Base-by-base conservation (phyloP, 2,329 filamentous ascomycete genomes). In the Botrytis sinoallii region DNA sequence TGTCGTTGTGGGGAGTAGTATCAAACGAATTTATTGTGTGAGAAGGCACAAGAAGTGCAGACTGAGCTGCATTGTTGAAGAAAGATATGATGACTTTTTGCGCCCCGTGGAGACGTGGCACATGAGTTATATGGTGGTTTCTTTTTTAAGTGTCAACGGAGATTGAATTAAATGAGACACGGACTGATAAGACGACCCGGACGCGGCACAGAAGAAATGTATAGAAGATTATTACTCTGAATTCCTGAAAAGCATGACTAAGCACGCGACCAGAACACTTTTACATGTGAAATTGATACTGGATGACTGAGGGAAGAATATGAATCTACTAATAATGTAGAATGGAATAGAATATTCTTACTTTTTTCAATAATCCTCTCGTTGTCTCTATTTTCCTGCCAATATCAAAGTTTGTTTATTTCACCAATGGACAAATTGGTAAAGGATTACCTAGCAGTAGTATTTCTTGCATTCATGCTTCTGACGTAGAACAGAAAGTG, bases 11-110 rank as follows among this genome's bases (percentile, higher is more conserved):
- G 74, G 77, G 75, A 77, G 74, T 78, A 70, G 76, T 73, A 68
- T 73, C 74, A 75, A 79, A 77, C 76, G 79, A 78, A 73, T 84
- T 82, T 87, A 86, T 83, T 80, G 86, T 82, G 87, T 90, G 88
- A 88, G 90, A 86, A 81, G 83, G 86, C 85, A 82, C 78, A 79
- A 79, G 77, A 76, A 79, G 80, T 79, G 86, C 85, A 86, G 88
- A 88, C 85, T 87, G 87, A 85, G 84, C 88, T 84, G 86, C 88
- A 90, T 90, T 79, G 81, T 85, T 83, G 78, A 76, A 78, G 79
- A 74, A 77, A 79, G 77, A 74, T 78, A 81, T 81, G 78, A 74
- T 81, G 77, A 68, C 72, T 77, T 73, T 73, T 74, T 77, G 77
- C 76, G 78, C 78, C 78, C 77, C 77, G 76, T 69, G 74, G 71